Evolutionary conservation across 495 filamentous ascomycete genomes (phyloP), one percentile per base, ranked within the genome.

Genomic region (Xylaria telfairii): DNA sequence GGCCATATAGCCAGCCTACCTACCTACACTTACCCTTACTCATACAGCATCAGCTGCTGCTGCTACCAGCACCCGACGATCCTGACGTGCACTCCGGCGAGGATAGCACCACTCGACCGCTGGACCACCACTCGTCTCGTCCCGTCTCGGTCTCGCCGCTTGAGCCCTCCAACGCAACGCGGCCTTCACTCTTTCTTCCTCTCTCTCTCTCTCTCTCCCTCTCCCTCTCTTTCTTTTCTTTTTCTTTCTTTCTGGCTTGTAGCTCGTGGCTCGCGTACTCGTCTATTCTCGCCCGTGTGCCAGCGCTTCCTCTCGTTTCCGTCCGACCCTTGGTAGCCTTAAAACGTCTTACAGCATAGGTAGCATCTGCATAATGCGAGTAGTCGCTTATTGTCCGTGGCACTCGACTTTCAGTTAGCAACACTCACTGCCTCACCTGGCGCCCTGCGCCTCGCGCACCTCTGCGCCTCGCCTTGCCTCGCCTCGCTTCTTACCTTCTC

Each of bases 311-410:
- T 73, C 68, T 71, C 67, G 42, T 66, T 69, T 66, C 71, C 67
- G 57, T 49, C 41, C 57, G 62, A 65, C 61, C 71, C 65, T 71
- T 64, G 68, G 70, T 66, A 72, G 70, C 74, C 66, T 65, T 63
- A 49, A n/a, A n/a, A n/a, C 71, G 73, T 77, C 72, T 77, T 71
- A 77, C 74, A 75, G 76, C 76, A 76, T 71, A 67, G 72, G 73
- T 71, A 78, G 76, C 76, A 76, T 72, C 73, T 74, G 73, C 74
- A 78, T 74, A 71, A 78, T 78, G 76, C 74, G 73, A 78, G 73
- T 75, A 74, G 70, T 75, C 71, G 73, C 73, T 74, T 78, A 77
- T 77, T 68, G 56, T 73, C 70, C 73, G 76, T 77, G 76, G 76
- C 76, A 76, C 73, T 73, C 76, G 74, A 74, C 76, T 59, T 77